Base-by-base conservation (phyloP, 768 basidiomycete species). In the Suillus weaverae region DNA sequence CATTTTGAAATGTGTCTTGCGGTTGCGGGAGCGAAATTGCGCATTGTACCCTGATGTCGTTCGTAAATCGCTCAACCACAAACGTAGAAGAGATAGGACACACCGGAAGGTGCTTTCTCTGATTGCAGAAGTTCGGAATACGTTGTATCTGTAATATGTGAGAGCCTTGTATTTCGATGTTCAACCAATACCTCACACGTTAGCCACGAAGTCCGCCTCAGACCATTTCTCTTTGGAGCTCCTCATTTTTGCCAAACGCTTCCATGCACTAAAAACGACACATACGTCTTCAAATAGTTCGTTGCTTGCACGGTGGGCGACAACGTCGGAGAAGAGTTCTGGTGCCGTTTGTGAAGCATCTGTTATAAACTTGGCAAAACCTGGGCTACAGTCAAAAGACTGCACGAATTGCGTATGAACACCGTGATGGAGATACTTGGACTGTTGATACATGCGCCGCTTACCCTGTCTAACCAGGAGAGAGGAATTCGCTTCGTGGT, bases 201-300 rank as follows among this genome's bases (percentile, higher is more conserved):
- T 83, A n/a, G 81, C 79, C 18, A 79, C 84, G 63, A 79, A 85
- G 66, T 86, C 86, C 1, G 85, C 83, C 67, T 87, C 85, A 3
- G 83, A 84, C 74, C 79, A 82, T 68, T 77, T 84, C 61, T 84
- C 81, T 22, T 78, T 78, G 6, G 79, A 78, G 6, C 71, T 71
- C n/a, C 73, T 78, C 82, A 86, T 84, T 62, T 71, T 73, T 10
- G 72, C 69, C 8, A 85, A 73, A 43, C 76, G 77, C 33, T 77
- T 75, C 84, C 84, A 86, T 18, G 83, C 81, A 4, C 73, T 72
- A 60, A 78, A 81, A 10, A 85, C 81, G 5, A 67, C 70, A 33
- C 75, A 72, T 35, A 85, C 66, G 35, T 80, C 81, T n/a, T 78
- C 73, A 57, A 79, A 74, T 9, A 78, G 63, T 46, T 73, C 69